Conservation (phyloP, 805 yeast species). For the Priceomyces carsonii region DNA sequence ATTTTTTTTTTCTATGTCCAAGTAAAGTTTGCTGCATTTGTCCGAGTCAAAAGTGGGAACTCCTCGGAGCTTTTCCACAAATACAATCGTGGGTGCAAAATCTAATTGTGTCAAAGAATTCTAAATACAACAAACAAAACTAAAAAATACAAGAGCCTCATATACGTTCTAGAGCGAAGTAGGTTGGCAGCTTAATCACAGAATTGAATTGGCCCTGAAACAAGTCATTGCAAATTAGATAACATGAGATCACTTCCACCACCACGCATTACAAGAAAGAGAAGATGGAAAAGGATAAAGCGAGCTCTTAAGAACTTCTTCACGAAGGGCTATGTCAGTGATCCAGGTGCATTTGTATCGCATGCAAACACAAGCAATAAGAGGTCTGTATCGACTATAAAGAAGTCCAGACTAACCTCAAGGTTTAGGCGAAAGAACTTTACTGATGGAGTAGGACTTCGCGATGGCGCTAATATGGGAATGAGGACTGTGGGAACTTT, state of each 20-base stretch:
- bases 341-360: constrained; percentile 23
- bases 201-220: too few species aligned
- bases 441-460: constrained; percentile 14
- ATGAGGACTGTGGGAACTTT: constrained; percentile 18
- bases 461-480: constrained; percentile 19
- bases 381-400: constrained; percentile 23
- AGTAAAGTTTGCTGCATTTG: too few species aligned
- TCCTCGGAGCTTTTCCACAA: background rate
- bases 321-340: constrained; percentile 26
- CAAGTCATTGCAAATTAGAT: constrained; percentile 1
- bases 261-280: constrained; percentile 31
- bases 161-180: too few species aligned
- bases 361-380: constrained; percentile 13
- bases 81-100: background rate
- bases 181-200: too few species aligned
- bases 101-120: background rate
- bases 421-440: constrained; percentile 14
- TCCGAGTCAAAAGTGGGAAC: too few species aligned
- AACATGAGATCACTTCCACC: constrained; percentile 40
- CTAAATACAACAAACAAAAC: too few species aligned
- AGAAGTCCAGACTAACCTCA: constrained; percentile 22
- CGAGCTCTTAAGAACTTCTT: constrained; percentile 27
- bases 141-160: too few species aligned
- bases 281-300: constrained; percentile 32
- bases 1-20: too few species aligned